Evolutionary conservation across 2,329 filamentous ascomycete species (phyloP).

Genomic region (Diaporthe sp.): DNA sequence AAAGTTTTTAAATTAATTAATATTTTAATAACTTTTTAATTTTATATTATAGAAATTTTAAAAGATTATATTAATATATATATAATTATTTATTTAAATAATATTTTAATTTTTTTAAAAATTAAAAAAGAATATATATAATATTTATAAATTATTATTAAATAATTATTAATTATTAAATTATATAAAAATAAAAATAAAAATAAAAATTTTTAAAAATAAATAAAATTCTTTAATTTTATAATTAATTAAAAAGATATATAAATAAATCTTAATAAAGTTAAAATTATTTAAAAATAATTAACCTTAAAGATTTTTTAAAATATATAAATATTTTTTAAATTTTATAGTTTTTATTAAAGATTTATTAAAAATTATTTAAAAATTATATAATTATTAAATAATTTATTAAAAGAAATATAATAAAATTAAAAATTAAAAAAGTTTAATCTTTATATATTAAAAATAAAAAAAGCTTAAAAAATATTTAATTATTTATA

Average conservation of each 20-base stretch:
- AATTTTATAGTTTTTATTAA: too few relatives aligned
- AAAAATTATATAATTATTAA: too few relatives aligned
- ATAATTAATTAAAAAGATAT: not conserved
- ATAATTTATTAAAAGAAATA: too few relatives aligned
- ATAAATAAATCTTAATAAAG: not conserved
- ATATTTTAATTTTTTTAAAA: not conserved
- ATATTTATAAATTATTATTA: not conserved
- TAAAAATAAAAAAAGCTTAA: too few relatives aligned
- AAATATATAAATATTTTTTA: not conserved
- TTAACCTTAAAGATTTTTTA: not conserved
- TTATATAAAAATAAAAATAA: not conserved
- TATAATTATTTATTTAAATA: not conserved
- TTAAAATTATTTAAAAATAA: not conserved
- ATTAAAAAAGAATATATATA: not conserved
- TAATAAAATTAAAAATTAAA: too few relatives aligned
- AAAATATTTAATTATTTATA: too few relatives aligned
- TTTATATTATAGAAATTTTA: not conserved
- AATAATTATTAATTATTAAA: not conserved
- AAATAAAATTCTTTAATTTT: not conserved
- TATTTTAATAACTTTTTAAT: not conserved
- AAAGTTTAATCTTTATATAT: too few relatives aligned
- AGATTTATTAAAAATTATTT: too few relatives aligned
- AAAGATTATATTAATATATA: not conserved
- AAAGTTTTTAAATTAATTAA: not conserved
- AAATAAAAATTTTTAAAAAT: not conserved